These are phyloP conservation scores for Myotisia sp. DNA, from an alignment of 2,329 filamentous ascomycete species.

Conservation along the genomic window DNA sequence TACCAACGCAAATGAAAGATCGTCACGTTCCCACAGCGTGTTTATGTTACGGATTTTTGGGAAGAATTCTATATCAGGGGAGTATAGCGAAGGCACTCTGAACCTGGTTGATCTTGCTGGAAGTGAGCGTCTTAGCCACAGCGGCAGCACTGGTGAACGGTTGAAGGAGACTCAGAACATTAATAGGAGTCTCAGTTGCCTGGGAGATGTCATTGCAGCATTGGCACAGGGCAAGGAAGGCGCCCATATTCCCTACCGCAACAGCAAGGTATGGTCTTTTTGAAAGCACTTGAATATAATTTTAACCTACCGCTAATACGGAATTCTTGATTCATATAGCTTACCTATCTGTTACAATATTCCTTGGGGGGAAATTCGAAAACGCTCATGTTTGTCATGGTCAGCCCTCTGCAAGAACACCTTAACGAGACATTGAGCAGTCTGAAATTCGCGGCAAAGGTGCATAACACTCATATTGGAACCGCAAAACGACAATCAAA, in stretches of 20 bases:
- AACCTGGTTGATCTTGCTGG: slow-evolving; percentile 94
- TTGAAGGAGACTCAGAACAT: slow-evolving; percentile 94
- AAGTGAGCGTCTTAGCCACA: slow-evolving; percentile 78
- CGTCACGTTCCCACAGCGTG: slow-evolving; percentile 86
- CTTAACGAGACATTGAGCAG: slow-evolving; percentile 86
- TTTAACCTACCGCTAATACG: slow-evolving; percentile 10
- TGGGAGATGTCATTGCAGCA: slow-evolving; percentile 88
- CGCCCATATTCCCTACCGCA: slow-evolving; percentile 80
- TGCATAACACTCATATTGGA: slow-evolving; percentile 75
- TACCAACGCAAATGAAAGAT: slow-evolving; percentile 93
- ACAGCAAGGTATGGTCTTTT: slow-evolving; percentile 57
- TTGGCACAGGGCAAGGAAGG: slow-evolving; percentile 68
- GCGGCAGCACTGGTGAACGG: slow-evolving; percentile 69
- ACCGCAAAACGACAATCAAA: slow-evolving; percentile 48
- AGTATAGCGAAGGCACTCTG: slow-evolving; percentile 79
- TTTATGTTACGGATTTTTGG: slow-evolving; percentile 67
- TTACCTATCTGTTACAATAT: slow-evolving; percentile 90
- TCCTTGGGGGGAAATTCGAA: slow-evolving; percentile 90
- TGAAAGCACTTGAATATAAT: background rate
- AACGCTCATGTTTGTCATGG: slow-evolving; percentile 99
- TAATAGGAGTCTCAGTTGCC: slow-evolving; percentile 82
- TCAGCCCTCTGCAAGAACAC: slow-evolving; percentile 79
- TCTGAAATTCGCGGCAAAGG: slow-evolving; percentile 90
- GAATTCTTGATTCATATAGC: no score
- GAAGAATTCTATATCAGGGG: slow-evolving; percentile 58